Conservation (phyloP, 495 filamentous ascomycete genomes). For the Rhypophila decipiens region DNA sequence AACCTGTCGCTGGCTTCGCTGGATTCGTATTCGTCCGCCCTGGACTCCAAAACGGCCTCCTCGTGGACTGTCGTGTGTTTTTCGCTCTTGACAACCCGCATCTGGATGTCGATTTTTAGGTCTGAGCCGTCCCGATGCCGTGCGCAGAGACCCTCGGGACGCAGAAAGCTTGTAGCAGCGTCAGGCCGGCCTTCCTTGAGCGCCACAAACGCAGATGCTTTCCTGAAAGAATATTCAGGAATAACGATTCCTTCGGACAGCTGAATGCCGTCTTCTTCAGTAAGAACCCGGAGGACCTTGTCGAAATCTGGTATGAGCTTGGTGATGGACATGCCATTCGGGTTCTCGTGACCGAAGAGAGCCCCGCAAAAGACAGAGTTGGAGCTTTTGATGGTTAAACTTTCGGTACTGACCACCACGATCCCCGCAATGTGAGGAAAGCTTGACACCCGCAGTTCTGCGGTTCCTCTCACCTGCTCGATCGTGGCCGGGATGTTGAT, state of each 20-base stretch:
- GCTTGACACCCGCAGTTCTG: conserved; percentile 74
- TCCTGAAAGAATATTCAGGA: conserved; percentile 90
- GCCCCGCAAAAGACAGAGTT: conserved; percentile 92
- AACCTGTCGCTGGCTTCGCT: conserved; percentile 21
- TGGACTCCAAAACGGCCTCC: conserved; percentile 40
- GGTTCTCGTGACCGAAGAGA: conserved; percentile 78
- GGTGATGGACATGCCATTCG: conserved; percentile 71
- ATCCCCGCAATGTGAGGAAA: conserved; percentile 98
- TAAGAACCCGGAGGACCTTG: conserved; percentile 68
- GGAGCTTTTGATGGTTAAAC: conserved; percentile 75
- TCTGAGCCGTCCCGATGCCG: conserved; percentile 84
- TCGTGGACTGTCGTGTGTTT: conserved; percentile 38
- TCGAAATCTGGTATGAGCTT: conserved; percentile 85
- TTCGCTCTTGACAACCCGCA: conserved; percentile 91
- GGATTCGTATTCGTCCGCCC: conserved; percentile 43
- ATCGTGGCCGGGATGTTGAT: conserved; percentile 76
- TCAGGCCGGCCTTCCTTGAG: conserved; percentile 73
- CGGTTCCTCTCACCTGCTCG: conserved; percentile 54
- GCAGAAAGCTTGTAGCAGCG: conserved; percentile 68
- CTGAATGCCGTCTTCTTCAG: conserved; percentile 75
- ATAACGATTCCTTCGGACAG: conserved; percentile 93
- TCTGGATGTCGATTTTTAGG: conserved; percentile 87
- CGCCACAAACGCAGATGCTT: conserved; percentile 75
- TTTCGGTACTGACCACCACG: conserved; percentile 74
- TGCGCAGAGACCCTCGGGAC: conserved; percentile 75